Base-by-base conservation (phyloP, 805 yeast genomes). In the Pichia heedii region DNA sequence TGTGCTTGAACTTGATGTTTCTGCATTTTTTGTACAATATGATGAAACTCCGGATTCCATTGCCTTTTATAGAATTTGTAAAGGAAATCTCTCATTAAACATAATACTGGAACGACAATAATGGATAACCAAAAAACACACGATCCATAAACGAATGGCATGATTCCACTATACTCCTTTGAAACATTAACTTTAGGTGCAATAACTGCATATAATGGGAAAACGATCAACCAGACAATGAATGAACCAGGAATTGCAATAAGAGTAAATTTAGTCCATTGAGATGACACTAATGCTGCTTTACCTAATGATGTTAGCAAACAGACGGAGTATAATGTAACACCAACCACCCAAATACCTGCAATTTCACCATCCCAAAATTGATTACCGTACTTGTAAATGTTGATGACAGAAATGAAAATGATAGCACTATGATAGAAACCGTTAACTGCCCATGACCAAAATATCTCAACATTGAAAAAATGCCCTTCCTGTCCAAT, bases 391-490 rank as follows among this genome's bases (percentile, higher is more conserved):
- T 73, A 74, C 43, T 71, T 67, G 62, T 82, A 87, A 38, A 88
- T 80, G 49, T 77, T 73, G 40, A 73, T 70, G 13, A 86, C 70
- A 29, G 90, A 81, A 36, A 88, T 67, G 60, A 80, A 94, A 19
- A 88, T 81, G 20, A 93, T 69, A 2, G 87, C 85, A 12, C 96
- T 86, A 60, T 93, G 99, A 63, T 77, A 93, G 58, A 93, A 90
- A 0, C 98, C 99, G 62, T 93, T 94, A 40, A 79, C 66, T 37
- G 93, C 85, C 98, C 98, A 93, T 18, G 95, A 85, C 97, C 97
- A 90, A 62, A 93, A 93, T 33, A 88, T 88, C 5, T 78, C 71
- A 12, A 88, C 95, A 53, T 90, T 90, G 67, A 93, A 86, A 57
- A 93, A 93, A 44, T 76, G 81, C 18, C 95, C 84, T 48, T 77